phyloP scores from a whole-genome alignment of 257 asterid genomes.

The Scutellaria galericulata region DNA sequence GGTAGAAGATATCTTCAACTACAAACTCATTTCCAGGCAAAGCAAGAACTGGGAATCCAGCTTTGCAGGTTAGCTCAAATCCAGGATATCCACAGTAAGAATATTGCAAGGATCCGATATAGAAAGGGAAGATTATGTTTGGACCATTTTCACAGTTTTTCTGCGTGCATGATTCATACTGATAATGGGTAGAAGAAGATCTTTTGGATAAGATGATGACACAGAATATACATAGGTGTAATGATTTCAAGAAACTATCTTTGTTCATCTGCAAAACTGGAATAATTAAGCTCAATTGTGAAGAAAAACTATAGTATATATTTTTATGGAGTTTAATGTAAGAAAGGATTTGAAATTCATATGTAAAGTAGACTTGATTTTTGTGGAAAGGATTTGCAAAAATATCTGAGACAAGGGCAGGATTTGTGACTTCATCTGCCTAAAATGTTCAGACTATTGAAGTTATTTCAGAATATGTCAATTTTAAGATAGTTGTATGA shows the following conservation, averaged over 20 bases:
- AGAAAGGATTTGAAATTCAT: too few species aligned
- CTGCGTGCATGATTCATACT: constrained; percentile 53
- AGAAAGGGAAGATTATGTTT: constrained; percentile 63
- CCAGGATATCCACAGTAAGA: constrained; percentile 57
- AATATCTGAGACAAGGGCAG: constrained; percentile 14
- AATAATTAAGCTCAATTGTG: constrained; percentile 5
- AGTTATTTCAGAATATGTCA: constrained; percentile 1
- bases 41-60: constrained; percentile 43
- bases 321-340: too few species aligned
- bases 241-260: constrained; percentile 11
- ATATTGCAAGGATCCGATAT: constrained; percentile 40
- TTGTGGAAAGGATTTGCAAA: constrained; percentile 33
- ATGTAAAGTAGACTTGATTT: background rate
- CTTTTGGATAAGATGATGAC: constrained; percentile 37
- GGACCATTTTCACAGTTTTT: constrained; percentile 48
- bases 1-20: constrained; percentile 45
- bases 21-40: constrained; percentile 41
- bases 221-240: constrained; percentile 38
- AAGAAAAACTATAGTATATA: background rate
- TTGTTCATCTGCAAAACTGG: constrained; percentile 38
- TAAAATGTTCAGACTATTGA: constrained; percentile 36
- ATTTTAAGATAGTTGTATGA: too few species aligned
- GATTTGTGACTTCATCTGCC: constrained; percentile 39
- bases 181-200: constrained; percentile 43
- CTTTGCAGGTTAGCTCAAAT: constrained; percentile 38